A percentile compares a stretch with the other conserved stretches of the same genome.
Evolutionary conservation across 768 basidiomycete species (phyloP).

Genomic region (Pholiota microspora): DNA sequence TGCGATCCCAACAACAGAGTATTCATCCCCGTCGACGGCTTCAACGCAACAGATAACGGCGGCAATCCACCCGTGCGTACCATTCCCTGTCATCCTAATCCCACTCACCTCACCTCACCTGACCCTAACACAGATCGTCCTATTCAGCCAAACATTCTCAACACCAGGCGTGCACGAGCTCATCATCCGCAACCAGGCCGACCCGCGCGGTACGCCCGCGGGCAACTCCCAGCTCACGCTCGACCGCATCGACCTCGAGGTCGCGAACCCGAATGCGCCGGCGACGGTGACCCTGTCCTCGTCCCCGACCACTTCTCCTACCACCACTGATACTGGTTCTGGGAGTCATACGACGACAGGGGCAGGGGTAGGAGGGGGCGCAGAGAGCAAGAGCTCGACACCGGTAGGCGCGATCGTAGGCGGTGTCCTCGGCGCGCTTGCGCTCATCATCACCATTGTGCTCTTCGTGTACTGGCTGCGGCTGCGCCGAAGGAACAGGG

Average conservation of each 20-base stretch:
- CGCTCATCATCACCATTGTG: constrained; percentile 23
- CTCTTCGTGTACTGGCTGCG: constrained; percentile 17
- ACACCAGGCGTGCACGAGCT: constrained; percentile 24
- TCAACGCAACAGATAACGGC: constrained; percentile 25
- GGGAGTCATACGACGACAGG: too few relatives aligned
- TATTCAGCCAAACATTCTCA: constrained; percentile 1
- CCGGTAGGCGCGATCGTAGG: constrained; percentile 38
- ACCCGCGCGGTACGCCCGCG: constrained; percentile 14
- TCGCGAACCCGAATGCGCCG: neutral
- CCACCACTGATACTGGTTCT: neutral
- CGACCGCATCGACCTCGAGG: constrained; percentile 23
- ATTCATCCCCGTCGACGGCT: constrained; percentile 25
- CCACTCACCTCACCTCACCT: neutral
- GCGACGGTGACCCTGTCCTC: neutral
- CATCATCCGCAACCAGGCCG: constrained; percentile 25
- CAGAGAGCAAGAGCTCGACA: neutral
- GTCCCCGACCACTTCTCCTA: neutral
- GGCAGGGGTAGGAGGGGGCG: too few relatives aligned
- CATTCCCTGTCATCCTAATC: neutral
- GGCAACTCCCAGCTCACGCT: constrained; percentile 30
- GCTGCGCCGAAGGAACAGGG: neutral
- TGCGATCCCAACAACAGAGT: constrained; percentile 26
- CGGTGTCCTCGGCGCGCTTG: constrained; percentile 38
- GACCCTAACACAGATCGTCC: neutral
- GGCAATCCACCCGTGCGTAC: constrained; percentile 27